phyloP scores from a whole-genome alignment of 305 asterid species.

The Fraxinus sp. region DNA sequence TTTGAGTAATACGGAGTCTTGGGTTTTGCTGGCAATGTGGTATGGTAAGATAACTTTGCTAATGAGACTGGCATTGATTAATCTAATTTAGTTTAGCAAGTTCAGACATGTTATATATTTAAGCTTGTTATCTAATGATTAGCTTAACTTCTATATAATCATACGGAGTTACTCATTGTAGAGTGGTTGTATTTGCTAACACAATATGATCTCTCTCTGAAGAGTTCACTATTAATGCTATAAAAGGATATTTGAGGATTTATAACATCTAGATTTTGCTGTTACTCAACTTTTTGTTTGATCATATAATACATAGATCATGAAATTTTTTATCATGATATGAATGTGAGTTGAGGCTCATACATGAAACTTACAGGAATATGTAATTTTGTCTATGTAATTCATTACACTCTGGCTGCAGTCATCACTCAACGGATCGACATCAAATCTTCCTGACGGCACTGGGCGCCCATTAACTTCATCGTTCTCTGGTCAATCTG shows the following conservation, averaged over 20 bases:
- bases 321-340: conserved; percentile 3
- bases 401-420: conserved; percentile 36
- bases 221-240: neutral
- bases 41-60: neutral
- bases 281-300: neutral
- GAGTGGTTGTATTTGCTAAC: neutral
- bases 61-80: neutral
- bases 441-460: conserved; percentile 86
- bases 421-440: conserved; percentile 84
- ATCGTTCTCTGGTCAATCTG: conserved; percentile 90
- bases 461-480: conserved; percentile 75
- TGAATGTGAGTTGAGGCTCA: conserved; percentile 17
- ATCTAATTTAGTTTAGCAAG: neutral
- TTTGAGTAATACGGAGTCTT: neutral
- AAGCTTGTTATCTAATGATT: neutral
- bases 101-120: neutral
- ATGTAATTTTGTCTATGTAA: conserved; percentile 1
- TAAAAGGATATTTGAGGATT: neutral
- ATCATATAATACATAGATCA: conserved; percentile 3
- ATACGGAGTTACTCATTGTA: neutral
- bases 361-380: neutral
- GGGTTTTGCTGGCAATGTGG: neutral
- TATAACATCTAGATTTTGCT: conserved; percentile 11
- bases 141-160: neutral
- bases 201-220: neutral